Evolutionary conservation across 371 early-diverging fungal species (phyloP), one percentile per base, ranked within the genome.

Genomic region (Mucor saturninus): DNA sequence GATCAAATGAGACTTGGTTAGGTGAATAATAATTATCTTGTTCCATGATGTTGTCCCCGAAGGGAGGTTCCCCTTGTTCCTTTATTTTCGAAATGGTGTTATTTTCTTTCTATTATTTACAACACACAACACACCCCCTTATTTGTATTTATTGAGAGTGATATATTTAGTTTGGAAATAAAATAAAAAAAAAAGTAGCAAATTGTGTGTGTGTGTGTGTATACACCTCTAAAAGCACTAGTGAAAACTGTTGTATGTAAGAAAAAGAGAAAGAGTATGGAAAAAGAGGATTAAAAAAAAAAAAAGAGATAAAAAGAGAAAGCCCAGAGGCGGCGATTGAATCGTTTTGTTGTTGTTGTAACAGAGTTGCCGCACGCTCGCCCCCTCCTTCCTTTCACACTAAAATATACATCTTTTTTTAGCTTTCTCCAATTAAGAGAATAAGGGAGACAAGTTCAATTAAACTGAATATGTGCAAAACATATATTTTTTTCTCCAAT

Each of bases 41-140:
- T 59, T 51, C 42, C 52, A 31, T 52, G 42, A n/a, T 59, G 50
- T 29, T 59, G 50, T 46, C 57, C 57, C 48, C 45, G 48, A 57
- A 45, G 57, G 57, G 57, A 57, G 45, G 32, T 46, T 45, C 15
- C 35, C 15, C 35, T 35, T 46, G 46, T 56, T 42, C 56, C 56
- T 56, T 56, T 43, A 56, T 56, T 21, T 31, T 51, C 1, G 7
- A 3, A 21, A 46, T 15, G 7, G n/a, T 15, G 7, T 21, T 7
- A 2, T 46, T 45, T 46, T 7, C n/a, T n/a, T n/a, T n/a, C n/a
- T n/a, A n/a, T n/a, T n/a, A n/a, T n/a, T n/a, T n/a, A n/a, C n/a
- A n/a, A n/a, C n/a, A n/a, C n/a, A n/a, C n/a, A n/a, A n/a, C n/a
- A n/a, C 21, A 6, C 7, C 21, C 21, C 26, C 21, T 21, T 46